phyloP scores from a whole-genome alignment of 768 basidiomycete genomes.

The Xerocomus potaroensis region DNA sequence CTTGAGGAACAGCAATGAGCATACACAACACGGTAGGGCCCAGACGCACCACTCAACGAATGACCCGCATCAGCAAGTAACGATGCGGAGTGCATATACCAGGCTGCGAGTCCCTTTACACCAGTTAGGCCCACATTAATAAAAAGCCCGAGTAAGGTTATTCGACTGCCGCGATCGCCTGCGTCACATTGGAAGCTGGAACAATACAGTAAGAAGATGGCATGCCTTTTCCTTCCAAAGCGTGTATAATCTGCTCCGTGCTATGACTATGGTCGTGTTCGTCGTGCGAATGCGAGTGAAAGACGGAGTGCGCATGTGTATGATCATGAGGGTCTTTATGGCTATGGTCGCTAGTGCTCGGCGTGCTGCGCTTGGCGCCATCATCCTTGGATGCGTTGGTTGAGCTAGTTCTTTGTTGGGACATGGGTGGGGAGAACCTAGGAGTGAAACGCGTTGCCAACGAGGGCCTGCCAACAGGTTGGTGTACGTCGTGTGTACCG shows the following conservation, averaged over 20 bases:
- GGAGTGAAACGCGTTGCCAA: not conserved
- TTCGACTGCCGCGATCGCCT: conserved; percentile 80
- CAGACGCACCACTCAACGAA: conserved; percentile 72
- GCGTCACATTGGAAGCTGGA: conserved; percentile 2
- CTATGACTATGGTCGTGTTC: conserved; percentile 56
- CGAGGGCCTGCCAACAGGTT: conserved; percentile 16
- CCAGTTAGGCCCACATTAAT: conserved; percentile 79
- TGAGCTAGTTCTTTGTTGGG: conserved; percentile 16
- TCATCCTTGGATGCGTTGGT: conserved; percentile 19
- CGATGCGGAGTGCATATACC: conserved; percentile 86
- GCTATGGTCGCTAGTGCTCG: conserved; percentile 29
- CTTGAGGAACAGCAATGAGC: conserved; percentile 33
- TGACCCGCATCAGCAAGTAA: conserved; percentile 94
- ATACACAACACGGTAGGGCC: not conserved
- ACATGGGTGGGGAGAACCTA: conserved; percentile 16
- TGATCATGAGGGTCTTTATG: conserved; percentile 34
- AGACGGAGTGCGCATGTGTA: conserved; percentile 58
- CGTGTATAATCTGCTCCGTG: conserved; percentile 64
- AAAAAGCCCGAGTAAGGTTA: conserved; percentile 81
- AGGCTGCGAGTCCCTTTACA: conserved; percentile 84
- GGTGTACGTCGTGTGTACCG: conserved; percentile 4
- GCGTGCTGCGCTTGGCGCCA: conserved; percentile 12
- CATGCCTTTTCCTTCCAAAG: conserved; percentile 62
- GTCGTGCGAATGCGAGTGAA: conserved; percentile 64
- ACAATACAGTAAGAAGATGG: not conserved